Conservation (phyloP, 306 rosid species). For the Sindora glabra region DNA sequence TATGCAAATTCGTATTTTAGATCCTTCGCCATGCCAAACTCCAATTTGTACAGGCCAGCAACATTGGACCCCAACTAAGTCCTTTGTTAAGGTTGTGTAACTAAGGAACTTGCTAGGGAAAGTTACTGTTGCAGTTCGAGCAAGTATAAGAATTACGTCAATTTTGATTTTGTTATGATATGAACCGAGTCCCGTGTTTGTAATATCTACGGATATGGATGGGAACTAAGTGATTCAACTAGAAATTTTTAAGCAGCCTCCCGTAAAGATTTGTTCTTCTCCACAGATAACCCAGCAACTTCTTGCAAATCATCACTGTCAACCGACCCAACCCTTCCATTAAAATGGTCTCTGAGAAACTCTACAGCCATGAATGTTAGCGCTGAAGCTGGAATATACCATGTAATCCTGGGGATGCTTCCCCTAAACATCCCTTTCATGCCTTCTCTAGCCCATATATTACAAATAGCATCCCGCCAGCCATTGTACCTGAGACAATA, state of each 20-base stretch:
- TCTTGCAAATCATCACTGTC: conserved; percentile 15
- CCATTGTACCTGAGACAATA: conserved; percentile 50
- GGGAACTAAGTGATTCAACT: conserved; percentile 7
- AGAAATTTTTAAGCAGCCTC: conserved; percentile 30
- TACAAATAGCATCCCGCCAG: conserved; percentile 62
- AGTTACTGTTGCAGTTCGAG: no score
- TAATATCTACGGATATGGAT: conserved; percentile 10
- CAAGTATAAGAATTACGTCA: conserved; percentile 5
- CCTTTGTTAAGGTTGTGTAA: no score
- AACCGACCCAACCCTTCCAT: conserved; percentile 28
- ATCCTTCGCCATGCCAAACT: no score
- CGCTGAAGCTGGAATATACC: conserved; percentile 94
- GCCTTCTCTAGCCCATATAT: conserved; percentile 67
- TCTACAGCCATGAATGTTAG: conserved; percentile 90
- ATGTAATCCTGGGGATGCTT: conserved; percentile 72
- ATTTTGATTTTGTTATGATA: no score
- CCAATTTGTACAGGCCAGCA: no score
- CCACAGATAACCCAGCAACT: conserved; percentile 42
- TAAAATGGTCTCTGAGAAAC: conserved; percentile 66
- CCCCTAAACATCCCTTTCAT: conserved; percentile 70
- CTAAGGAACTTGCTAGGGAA: no score
- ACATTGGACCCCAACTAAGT: no score
- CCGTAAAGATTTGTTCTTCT: conserved; percentile 35
- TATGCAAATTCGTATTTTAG: no score
- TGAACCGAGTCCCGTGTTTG: conserved; percentile 22